Evolutionary conservation across 306 rosid genomes (phyloP), one percentile per base, ranked within the genome.

Genomic region (Abrus pulchellus): DNA sequence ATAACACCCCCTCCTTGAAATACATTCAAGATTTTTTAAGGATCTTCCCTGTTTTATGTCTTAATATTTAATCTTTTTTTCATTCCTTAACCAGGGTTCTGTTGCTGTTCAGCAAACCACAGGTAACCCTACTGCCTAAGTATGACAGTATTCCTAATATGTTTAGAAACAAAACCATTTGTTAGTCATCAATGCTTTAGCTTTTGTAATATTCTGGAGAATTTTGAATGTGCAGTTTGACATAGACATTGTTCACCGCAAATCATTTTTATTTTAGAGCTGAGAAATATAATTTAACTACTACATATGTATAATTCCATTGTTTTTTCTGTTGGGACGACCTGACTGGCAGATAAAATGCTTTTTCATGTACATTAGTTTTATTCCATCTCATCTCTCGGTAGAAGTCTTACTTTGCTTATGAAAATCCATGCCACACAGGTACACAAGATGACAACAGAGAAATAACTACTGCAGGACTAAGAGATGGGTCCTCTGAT

Each of bases 371-470:
- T 54, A 52, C 65, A 9, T 59, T 32, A 62, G 32, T 67, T 82
- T 43, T 57, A 63, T 72, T n/a, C 60, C 79, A n/a, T 32, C 33
- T 27, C 28, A 69, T 64, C 56, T 61, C 59, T 59, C 45, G 2
- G 47, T 69, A 12, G 30, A 75, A 53, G 12, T 65, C 69, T 73
- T 71, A 68, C 77, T 47, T 40, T 62, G 72, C 82, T 59, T 76
- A 59, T 77, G 72, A 72, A 82, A 73, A 78, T 75, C 49, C 27
- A 54, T 85, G 62, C 70, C 27, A 62, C 70, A 61, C 52, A 90
- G 94, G 87, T 81, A 71, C 84, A 10, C 84, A 70, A 85, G 86
- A 87, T 68, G 90, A 47, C 62, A 38, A 68, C 59, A 67, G 74
- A 53, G 90, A 72, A 59, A 64, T 53, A 66, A 61, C 74, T 66